These are phyloP conservation scores for Anthoceros angustus DNA, from an alignment of 225 moss, liverwort and hornwort genomes.

Conservation along the genomic window DNA sequence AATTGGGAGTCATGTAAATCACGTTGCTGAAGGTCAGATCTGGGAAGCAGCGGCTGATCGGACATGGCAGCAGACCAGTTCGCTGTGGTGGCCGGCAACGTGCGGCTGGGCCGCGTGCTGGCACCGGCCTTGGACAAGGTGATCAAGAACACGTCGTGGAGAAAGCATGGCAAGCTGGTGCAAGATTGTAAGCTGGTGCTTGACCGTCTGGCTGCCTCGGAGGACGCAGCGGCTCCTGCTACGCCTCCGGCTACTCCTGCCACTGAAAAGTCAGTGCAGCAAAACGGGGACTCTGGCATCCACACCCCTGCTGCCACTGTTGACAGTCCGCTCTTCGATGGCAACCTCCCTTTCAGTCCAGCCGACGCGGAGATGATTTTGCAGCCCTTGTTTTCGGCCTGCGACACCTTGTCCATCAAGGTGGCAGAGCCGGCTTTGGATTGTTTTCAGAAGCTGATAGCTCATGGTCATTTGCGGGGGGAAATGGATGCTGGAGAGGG, in stretches of 20 bases:
- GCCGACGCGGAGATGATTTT: slow-evolving; percentile 80
- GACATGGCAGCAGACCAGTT: slow-evolving; percentile 19
- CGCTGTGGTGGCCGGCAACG: slow-evolving; percentile 49
- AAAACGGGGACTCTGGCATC: neutral
- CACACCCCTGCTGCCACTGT: neutral
- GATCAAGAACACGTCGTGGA: slow-evolving; percentile 89
- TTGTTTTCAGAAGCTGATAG: slow-evolving; percentile 92
- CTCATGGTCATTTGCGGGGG: slow-evolving; percentile 91
- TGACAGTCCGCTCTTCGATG: slow-evolving; percentile 86
- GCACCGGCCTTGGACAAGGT: slow-evolving; percentile 85
- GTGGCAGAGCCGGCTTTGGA: slow-evolving; percentile 97
- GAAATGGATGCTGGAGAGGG: slow-evolving; percentile 77
- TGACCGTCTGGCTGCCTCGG: slow-evolving; percentile 43
- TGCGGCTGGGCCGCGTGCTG: slow-evolving; percentile 82
- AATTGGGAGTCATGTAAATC: neutral
- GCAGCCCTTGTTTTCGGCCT: slow-evolving; percentile 75
- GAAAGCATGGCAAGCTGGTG: slow-evolving; percentile 92
- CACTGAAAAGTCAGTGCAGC: slow-evolving; percentile 13
- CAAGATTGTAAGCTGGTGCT: slow-evolving; percentile 80
- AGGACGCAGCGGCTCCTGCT: slow-evolving; percentile 12
- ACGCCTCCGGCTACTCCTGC: neutral
- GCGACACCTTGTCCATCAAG: slow-evolving; percentile 66
- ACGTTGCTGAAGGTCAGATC: neutral
- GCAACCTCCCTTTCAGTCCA: slow-evolving; percentile 48
- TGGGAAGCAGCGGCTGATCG: neutral